Conservation (phyloP, 768 basidiomycete genomes). For the Hygrophoropsis aurantiaca region DNA sequence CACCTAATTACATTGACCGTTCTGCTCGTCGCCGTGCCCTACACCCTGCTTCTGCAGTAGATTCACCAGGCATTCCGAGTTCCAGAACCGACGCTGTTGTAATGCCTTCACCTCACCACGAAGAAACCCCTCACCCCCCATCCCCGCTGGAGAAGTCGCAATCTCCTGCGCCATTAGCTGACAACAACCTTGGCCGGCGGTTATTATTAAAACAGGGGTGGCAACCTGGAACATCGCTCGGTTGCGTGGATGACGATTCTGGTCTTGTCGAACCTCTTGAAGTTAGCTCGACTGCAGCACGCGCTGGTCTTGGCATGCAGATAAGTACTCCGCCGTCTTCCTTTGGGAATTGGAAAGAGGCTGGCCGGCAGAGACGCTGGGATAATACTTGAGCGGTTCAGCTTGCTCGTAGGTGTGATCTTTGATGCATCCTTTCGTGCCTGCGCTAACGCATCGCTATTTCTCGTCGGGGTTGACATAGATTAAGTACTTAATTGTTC, state of each 20-base stretch:
- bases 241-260: conserved; percentile 11
- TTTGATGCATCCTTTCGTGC: no score
- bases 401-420: no score
- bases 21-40: conserved; percentile 70
- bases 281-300: conserved; percentile 38
- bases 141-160: conserved; percentile 29
- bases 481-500: no score
- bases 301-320: conserved; percentile 58
- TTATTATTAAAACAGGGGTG: conserved; percentile 76
- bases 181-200: conserved; percentile 65
- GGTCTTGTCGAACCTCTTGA: conserved; percentile 61
- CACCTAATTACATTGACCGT: conserved; percentile 61
- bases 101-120: conserved; percentile 2
- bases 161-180: conserved; percentile 48
- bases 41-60: conserved; percentile 49
- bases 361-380: conserved; percentile 43
- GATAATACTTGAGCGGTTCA: conserved; percentile 11
- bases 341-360: conserved; percentile 39
- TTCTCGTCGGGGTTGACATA: no score
- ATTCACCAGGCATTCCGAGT: conserved; percentile 48
- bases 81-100: conserved; percentile 21
- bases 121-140: conserved; percentile 8
- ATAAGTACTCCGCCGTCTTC: conserved; percentile 18
- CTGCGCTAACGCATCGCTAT: no score
- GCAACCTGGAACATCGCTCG: conserved; percentile 57